These are phyloP conservation scores for Venturia pyrina DNA, from an alignment of 2,329 filamentous ascomycete species.

Conservation along the genomic window DNA sequence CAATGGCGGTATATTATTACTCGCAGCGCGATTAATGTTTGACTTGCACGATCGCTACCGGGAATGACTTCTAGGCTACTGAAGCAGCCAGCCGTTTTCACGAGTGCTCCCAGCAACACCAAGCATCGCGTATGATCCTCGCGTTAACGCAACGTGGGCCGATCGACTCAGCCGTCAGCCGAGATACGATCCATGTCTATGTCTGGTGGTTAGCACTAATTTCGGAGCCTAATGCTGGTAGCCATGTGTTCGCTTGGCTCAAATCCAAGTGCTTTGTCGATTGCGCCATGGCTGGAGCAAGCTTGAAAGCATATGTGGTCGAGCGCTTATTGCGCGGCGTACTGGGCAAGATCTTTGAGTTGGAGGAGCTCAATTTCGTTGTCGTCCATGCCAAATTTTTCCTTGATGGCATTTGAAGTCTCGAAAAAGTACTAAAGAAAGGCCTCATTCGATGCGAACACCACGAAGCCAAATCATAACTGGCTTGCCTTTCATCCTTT, in stretches of 20 bases:
- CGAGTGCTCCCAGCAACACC: not conserved
- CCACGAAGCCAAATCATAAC: not conserved
- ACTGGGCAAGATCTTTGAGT: not conserved
- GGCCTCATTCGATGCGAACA: not conserved
- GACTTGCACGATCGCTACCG: not conserved
- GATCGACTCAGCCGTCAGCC: not conserved
- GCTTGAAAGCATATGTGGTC: not conserved
- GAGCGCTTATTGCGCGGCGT: not conserved
- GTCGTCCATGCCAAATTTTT: not conserved
- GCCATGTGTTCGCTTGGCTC: not conserved
- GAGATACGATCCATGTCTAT: constrained; percentile 13
- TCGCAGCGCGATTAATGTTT: not conserved
- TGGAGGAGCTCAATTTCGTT: not conserved
- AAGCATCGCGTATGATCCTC: not conserved
- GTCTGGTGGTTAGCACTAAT: constrained; percentile 18
- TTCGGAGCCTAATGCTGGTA: constrained; percentile 17
- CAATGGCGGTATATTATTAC: not conserved
- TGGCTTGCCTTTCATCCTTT: not conserved
- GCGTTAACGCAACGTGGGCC: not conserved
- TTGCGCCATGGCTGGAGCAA: not conserved
- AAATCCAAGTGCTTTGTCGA: not conserved
- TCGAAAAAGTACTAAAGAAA: not conserved
- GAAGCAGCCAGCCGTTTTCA: not conserved
- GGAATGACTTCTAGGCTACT: not conserved
- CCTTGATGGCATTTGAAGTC: not conserved